Evolutionary conservation across 192 early-diverging fungal genomes (phyloP).

Genomic region (Radiomyces spectabilis): DNA sequence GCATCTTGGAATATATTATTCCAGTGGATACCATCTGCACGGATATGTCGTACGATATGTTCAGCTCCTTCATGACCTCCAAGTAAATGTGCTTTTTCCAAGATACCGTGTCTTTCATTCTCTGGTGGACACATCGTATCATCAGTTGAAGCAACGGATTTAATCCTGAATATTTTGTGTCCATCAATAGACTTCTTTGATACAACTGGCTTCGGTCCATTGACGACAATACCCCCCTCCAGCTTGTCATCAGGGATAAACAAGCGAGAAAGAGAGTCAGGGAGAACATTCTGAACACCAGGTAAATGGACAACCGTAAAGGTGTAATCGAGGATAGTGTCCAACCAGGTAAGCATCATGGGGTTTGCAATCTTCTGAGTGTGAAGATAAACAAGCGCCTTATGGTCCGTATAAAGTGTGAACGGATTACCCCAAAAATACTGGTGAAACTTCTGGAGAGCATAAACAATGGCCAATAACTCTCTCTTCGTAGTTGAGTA

Average conservation of each 20-base stretch:
- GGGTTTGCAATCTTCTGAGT: constrained; percentile 8
- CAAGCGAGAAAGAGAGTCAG: constrained; percentile 21
- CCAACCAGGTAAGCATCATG: constrained; percentile 22
- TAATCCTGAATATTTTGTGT: too few relatives aligned
- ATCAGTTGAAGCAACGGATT: too few relatives aligned
- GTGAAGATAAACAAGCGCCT: constrained; percentile 19
- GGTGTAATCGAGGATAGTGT: constrained; percentile 18
- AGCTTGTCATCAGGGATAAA: constrained; percentile 1
- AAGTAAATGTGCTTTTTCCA: background rate
- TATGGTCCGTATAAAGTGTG: constrained; percentile 31
- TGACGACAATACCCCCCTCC: constrained; percentile 2
- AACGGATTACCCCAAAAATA: constrained; percentile 27
- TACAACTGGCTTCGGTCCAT: background rate
- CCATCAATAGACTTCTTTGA: too few relatives aligned
- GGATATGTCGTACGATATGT: too few relatives aligned
- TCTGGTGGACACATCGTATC: background rate
- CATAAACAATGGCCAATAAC: too few relatives aligned
- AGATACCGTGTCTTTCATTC: background rate
- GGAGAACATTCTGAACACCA: constrained; percentile 22
- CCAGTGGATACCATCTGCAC: too few relatives aligned
- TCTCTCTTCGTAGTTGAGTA: constrained; percentile 24
- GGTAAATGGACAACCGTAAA: constrained; percentile 18
- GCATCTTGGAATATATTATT: too few relatives aligned
- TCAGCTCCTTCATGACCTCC: background rate
- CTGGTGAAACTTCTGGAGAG: constrained; percentile 26